These are phyloP conservation scores for Fusarium odoratissimum DNA, from an alignment of 2,329 filamentous ascomycete genomes.

Conservation along the genomic window DNA sequence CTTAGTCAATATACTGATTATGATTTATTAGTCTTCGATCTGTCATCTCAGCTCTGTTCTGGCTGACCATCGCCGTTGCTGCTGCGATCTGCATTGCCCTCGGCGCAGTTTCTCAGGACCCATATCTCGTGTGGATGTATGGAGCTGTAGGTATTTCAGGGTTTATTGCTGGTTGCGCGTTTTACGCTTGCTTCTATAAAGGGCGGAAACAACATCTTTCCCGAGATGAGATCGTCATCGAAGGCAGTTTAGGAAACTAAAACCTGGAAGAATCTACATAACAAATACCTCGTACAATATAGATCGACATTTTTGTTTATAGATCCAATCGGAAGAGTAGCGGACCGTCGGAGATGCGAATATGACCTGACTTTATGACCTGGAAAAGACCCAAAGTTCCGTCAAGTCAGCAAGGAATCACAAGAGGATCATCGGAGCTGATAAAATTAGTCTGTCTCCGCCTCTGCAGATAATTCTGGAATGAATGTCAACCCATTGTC, in stretches of 20 bases:
- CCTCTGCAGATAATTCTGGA: not conserved
- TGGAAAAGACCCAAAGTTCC: no score
- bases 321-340: no score
- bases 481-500: rapidly evolving
- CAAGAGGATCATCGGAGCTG: not conserved
- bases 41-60: conserved; percentile 8
- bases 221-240: not conserved
- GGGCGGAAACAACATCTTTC: not conserved
- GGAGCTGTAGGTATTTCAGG: not conserved
- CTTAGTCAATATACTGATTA: not conserved
- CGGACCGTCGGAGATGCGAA: no score
- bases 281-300: no score
- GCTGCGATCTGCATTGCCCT: conserved; percentile 4
- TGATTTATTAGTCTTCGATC: not conserved
- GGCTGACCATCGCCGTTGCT: conserved; percentile 1
- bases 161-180: not conserved
- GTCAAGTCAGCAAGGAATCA: not conserved
- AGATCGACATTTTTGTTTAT: no score
- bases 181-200: conserved; percentile 2
- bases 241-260: not conserved
- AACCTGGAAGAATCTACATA: not conserved
- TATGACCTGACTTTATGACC: no score
- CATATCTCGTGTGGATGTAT: conserved; percentile 14
- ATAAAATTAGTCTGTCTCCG: not conserved
- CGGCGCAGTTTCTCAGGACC: not conserved